Base-by-base conservation (phyloP, 1,284 basidiomycete genomes). In the Vanrija pseudolonga region DNA sequence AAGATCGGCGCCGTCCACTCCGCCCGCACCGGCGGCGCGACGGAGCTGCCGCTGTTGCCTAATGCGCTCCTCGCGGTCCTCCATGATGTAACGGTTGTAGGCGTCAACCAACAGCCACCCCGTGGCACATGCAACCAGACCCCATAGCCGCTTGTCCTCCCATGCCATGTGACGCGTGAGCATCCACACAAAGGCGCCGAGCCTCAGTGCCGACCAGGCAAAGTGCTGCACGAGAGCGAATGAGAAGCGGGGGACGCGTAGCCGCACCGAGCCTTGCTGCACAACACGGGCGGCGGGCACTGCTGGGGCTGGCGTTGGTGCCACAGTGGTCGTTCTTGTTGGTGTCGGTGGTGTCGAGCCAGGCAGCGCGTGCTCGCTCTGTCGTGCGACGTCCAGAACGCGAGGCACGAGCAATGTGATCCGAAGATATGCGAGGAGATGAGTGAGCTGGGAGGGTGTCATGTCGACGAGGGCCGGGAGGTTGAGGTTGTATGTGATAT, bases 171-270 rank as follows among this genome's bases (percentile, higher is more conserved):
- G 58, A 11, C 67, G 47, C 18, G 65, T 68, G 39, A 75, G 53
- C 73, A 75, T 73, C 65, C 64, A 73, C 3, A 72, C 38, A 50
- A 72, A 62, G 14, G 61, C 60, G 12, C 53, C 36, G 11, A 71
- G 50, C 45, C 66, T 68, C 41, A 69, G 12, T 2, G 55, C 57
- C 0, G 67, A 66, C 61, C 68, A 70, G 51, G 66, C 60, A 17
- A 68, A 50, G 53, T 68, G 66, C n/a, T 44, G 23, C 4, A 71
- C 18, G 7, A 66, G 48, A 0, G 60, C 41, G 9, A 60, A 24
- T 8, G 63, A 55, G 43, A 72, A 45, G 12, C 44, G 39, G 36
- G 60, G 59, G 32, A 62, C 47, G 22, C 50, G 50, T 6, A 56
- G 46, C 19, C 49, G 50, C 19, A 53, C 17, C 15, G 50, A 51